Conservation (phyloP, 768 basidiomycete species). For the Termitomyces bulborhizus region DNA sequence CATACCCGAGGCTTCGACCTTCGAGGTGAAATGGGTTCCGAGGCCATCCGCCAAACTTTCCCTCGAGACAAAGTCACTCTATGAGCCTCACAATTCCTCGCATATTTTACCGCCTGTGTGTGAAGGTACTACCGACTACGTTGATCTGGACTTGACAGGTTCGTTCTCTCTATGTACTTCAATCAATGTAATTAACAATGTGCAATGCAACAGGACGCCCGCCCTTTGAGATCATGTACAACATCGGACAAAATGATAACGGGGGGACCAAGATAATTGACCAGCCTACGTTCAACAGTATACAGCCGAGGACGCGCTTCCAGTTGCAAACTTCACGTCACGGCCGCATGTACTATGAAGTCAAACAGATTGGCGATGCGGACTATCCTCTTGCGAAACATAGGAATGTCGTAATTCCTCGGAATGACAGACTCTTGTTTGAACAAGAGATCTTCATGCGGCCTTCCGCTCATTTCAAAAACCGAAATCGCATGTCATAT, state of each 20-base stretch:
- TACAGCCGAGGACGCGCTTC: slow-evolving; percentile 73
- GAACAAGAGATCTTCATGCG: slow-evolving; percentile 82
- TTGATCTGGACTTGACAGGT: slow-evolving; percentile 82
- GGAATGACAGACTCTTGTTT: slow-evolving; percentile 63
- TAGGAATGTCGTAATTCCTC: slow-evolving; percentile 57
- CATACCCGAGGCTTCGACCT: slow-evolving; percentile 50
- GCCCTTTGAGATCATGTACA: slow-evolving; percentile 93
- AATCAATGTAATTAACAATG: background rate
- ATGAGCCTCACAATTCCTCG: slow-evolving; percentile 64
- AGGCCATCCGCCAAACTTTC: slow-evolving; percentile 71
- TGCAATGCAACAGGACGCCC: slow-evolving; percentile 54
- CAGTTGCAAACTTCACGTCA: slow-evolving; percentile 73
- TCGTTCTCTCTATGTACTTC: slow-evolving; percentile 8
- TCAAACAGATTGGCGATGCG: slow-evolving; percentile 82
- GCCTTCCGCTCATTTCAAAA: slow-evolving; percentile 77
- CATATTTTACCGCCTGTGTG: slow-evolving; percentile 75
- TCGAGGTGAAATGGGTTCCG: slow-evolving; percentile 73
- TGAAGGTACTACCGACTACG: slow-evolving; percentile 73
- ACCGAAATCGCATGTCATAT: slow-evolving; percentile 57
- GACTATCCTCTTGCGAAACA: slow-evolving; percentile 76
- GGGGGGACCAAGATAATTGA: slow-evolving; percentile 69
- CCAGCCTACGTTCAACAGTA: slow-evolving; percentile 79
- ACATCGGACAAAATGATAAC: slow-evolving; percentile 65
- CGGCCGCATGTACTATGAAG: slow-evolving; percentile 84
- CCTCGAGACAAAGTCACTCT: slow-evolving; percentile 45